Percentiles rank a stretch among this genome's conserved stretches.
phyloP scores from a whole-genome alignment of 2,329 filamentous ascomycete genomes.

The Fusarium palustre region DNA sequence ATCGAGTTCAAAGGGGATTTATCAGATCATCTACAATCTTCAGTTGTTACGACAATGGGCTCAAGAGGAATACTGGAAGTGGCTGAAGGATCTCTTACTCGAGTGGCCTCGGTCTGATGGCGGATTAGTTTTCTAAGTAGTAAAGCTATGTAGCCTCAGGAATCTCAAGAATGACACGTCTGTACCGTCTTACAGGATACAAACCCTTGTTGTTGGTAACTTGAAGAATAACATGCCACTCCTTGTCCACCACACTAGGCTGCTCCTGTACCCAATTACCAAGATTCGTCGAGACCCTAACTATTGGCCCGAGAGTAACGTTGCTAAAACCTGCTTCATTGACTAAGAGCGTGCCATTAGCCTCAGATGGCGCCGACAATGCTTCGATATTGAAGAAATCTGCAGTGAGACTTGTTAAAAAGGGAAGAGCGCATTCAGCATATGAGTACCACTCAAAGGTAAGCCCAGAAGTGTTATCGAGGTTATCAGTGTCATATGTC shows the following conservation, averaged over 20 bases:
- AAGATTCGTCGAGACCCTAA: not conserved
- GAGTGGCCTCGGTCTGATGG: not conserved
- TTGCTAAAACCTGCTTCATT: conserved; percentile 22
- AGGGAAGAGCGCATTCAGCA: not conserved
- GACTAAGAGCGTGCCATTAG: not conserved
- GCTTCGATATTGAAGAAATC: conserved; percentile 1
- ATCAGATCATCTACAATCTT: conserved; percentile 7
- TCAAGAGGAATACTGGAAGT: conserved; percentile 2
- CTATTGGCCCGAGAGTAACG: not conserved
- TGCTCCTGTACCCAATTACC: conserved; percentile 5
- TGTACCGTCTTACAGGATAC: conserved; percentile 7
- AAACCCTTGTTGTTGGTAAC: conserved; percentile 16
- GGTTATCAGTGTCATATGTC: not conserved
- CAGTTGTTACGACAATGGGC: conserved; percentile 11
- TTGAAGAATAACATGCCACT: conserved; percentile 24
- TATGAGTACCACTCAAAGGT: conserved; percentile 22
- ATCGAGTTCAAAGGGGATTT: conserved; percentile 12
- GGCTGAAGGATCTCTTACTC: conserved; percentile 1
- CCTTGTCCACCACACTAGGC: not conserved
- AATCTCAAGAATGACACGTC: not conserved
- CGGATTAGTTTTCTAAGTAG: not conserved
- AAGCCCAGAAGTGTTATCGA: not conserved
- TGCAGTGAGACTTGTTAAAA: not conserved
- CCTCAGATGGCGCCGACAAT: not conserved
- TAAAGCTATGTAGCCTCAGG: not conserved